Conservation (phyloP, 2,329 filamentous ascomycete genomes). For the Nemania diffusa region DNA sequence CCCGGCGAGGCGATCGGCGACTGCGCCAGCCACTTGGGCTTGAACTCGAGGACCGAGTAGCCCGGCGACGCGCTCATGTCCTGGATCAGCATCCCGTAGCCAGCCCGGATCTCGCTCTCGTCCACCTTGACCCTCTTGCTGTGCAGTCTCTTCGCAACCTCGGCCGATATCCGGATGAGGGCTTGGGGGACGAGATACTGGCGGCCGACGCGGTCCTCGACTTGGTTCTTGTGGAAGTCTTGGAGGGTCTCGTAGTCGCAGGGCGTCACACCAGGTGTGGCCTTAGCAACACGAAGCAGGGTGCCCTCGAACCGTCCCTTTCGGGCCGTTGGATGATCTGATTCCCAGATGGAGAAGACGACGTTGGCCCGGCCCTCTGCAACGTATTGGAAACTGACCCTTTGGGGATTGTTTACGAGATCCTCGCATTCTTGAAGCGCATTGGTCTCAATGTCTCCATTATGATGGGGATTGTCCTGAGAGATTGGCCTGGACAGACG, state of each 20-base stretch:
- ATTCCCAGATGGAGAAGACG: slow-evolving; percentile 70
- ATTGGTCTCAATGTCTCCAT: neutral
- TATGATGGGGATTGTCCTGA: neutral
- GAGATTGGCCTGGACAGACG: slow-evolving; percentile 39
- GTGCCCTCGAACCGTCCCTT: slow-evolving; percentile 53
- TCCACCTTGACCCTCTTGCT: slow-evolving; percentile 51
- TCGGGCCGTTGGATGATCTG: slow-evolving; percentile 49
- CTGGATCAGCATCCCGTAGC: slow-evolving; percentile 76
- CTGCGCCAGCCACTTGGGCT: slow-evolving; percentile 85
- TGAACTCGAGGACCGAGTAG: slow-evolving; percentile 73
- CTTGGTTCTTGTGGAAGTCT: slow-evolving; percentile 63
- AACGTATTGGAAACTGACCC: slow-evolving; percentile 54
- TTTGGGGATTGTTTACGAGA: slow-evolving; percentile 37
- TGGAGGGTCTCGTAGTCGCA: slow-evolving; percentile 56
- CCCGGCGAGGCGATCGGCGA: slow-evolving; percentile 74
- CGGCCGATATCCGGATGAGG: slow-evolving; percentile 42
- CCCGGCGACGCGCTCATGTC: slow-evolving; percentile 69
- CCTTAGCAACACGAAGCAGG: slow-evolving; percentile 71
- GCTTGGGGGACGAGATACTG: slow-evolving; percentile 49
- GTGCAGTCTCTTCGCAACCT: slow-evolving; percentile 64
- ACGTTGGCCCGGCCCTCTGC: slow-evolving; percentile 82
- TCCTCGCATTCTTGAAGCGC: slow-evolving; percentile 38
- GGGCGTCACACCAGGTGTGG: slow-evolving; percentile 58
- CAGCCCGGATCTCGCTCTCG: slow-evolving; percentile 63
- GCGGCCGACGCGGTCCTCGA: slow-evolving; percentile 58